Conservation (phyloP, 1,284 basidiomycete species). For the Fomitopsis schrenkii region DNA sequence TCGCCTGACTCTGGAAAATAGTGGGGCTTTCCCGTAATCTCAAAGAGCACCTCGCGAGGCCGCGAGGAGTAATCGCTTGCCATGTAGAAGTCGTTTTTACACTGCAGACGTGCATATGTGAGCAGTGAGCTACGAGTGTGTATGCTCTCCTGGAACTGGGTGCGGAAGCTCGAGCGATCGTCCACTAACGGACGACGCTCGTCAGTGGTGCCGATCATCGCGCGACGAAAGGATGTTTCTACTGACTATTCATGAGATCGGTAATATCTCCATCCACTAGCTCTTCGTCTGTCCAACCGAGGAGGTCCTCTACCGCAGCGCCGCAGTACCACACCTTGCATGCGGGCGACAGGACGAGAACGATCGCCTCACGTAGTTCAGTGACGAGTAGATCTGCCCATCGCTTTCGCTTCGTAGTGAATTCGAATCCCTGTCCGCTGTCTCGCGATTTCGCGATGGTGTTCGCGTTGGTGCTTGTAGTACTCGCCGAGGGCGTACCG, state of each 20-base stretch:
- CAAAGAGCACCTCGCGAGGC: slow-evolving; percentile 60
- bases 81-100: slow-evolving; percentile 33
- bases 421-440: slow-evolving; percentile 53
- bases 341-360: slow-evolving; percentile 60
- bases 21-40: slow-evolving; percentile 68
- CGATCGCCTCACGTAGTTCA: slow-evolving; percentile 71
- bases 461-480: neutral
- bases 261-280: slow-evolving; percentile 63
- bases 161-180: slow-evolving; percentile 56
- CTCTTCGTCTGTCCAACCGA: slow-evolving; percentile 74
- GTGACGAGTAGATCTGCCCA: slow-evolving; percentile 81
- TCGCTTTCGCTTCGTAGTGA: slow-evolving; percentile 73
- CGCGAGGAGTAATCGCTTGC: slow-evolving; percentile 19
- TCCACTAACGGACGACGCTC: slow-evolving; percentile 39
- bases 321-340: slow-evolving; percentile 70
- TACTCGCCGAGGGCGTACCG: neutral
- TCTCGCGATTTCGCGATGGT: slow-evolving; percentile 1
- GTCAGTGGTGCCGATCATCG: neutral
- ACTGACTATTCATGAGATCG: slow-evolving; percentile 63
- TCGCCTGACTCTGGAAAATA: slow-evolving; percentile 23
- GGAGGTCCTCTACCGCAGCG: slow-evolving; percentile 61
- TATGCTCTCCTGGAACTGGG: slow-evolving; percentile 53
- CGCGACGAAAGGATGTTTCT: neutral
- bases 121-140: slow-evolving; percentile 44
- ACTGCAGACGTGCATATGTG: slow-evolving; percentile 61